Evolutionary conservation across 148 eudicot species (phyloP), one percentile per base, ranked within the genome.

Genomic region (Camellia japonica): DNA sequence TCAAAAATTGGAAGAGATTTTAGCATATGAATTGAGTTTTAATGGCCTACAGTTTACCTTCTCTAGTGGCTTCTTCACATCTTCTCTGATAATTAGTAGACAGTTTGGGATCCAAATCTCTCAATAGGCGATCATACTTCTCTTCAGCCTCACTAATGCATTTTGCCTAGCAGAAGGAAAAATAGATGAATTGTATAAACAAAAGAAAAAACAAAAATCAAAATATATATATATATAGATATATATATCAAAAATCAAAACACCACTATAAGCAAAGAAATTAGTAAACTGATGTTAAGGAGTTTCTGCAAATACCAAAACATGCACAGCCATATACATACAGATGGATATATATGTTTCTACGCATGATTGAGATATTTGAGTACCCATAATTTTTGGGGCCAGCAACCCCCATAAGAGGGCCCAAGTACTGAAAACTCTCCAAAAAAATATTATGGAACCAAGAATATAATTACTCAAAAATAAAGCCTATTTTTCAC

Each of bases 1-100:
- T 10, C 15, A 46, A 44, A 14, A 68, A 70, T 7, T 13, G 6
- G 67, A 3, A 2, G 56, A 16, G 10, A 55, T 7, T 69, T 52
- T 20, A 68, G 66, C 77, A 8, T 56, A 6, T 7, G 61, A 44
- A 51, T 30, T 5, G 15, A 16, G 60, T 15, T 38, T 59, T 11
- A 18, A 30, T 7, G 7, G 70, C 56, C 10, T 46, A 68, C 52
- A 51, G 18, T 74, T 65, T 82, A 93, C 98, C 99, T 96, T 96
- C 93, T 90, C 76, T 91, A 38, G 99, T 93, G 77, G 99, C 99
- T 83, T 96, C 99, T 92, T 92, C 94, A 75, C 99, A 96, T 88
- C 99, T 87, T 89, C 62, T 88, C 82, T 83, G 89, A 84, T 92
- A 96, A 55, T 82, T 86, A 43, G 54, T 12, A n/a, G 87, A 87